phyloP scores from a whole-genome alignment of 805 yeast species.

The Wickerhamiella dianesei region DNA sequence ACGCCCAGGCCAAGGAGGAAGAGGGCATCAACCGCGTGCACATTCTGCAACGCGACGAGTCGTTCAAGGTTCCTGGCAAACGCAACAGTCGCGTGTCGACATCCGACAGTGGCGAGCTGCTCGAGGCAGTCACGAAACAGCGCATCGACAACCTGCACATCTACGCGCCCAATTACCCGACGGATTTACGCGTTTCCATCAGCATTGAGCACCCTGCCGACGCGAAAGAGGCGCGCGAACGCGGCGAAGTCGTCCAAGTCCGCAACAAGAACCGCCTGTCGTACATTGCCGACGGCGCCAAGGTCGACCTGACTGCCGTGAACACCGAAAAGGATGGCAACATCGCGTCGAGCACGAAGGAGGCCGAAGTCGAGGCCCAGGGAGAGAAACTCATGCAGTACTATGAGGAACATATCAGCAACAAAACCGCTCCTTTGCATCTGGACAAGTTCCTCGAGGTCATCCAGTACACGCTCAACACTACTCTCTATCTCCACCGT shows the following conservation, averaged over 20 bases:
- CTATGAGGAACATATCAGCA: conserved; percentile 26
- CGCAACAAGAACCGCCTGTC: conserved; percentile 64
- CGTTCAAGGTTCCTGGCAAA: conserved; percentile 7
- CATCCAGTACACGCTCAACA: conserved; percentile 44
- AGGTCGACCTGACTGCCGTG: conserved; percentile 25
- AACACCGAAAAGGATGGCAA: conserved; percentile 10
- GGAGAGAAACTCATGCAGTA: conserved; percentile 30
- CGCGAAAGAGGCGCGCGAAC: conserved; percentile 28
- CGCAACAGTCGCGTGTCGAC: conserved; percentile 20
- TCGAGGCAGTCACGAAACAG: conserved; percentile 58
- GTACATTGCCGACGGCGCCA: conserved; percentile 47
- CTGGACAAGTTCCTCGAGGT: conserved; percentile 46
- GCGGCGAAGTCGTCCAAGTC: conserved; percentile 25
- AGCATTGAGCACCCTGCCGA: conserved; percentile 64
- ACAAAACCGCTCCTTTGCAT: conserved; percentile 26
- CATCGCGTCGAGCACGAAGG: conserved; percentile 21
- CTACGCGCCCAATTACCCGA: conserved; percentile 60
- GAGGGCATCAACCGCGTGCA: conserved; percentile 9
- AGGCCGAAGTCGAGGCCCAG: conserved; percentile 42
- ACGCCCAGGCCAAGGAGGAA: conserved; percentile 9
- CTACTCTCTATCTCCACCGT: conserved; percentile 33
- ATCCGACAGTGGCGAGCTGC: conserved; percentile 23
- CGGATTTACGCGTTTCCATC: conserved; percentile 64
- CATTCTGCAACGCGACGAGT: conserved; percentile 12
- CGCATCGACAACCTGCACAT: conserved; percentile 60